Evolutionary conservation across 1,284 basidiomycete species (phyloP), one percentile per base, ranked within the genome.

Genomic region (Microbotryum lychnidis-dioicae): DNA sequence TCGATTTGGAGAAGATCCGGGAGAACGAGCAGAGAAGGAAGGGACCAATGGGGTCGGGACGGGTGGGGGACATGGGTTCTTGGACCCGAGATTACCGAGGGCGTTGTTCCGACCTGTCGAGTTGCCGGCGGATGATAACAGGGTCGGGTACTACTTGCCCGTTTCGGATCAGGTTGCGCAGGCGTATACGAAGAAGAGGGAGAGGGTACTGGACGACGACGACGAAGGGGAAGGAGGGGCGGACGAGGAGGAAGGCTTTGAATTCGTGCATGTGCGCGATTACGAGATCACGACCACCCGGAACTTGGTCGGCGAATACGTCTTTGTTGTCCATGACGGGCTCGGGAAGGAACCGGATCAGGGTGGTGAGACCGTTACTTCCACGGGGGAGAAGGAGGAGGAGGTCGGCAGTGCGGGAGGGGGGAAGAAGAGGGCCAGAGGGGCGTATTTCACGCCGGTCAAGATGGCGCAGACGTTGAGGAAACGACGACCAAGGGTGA

Each of bases 71-170:
- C 37, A 42, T 42, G 37, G 37, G 4, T 42, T 42, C 37, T 42
- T 42, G 51, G 83, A 89, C 73, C 83, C 87, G 37, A 82, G 90
- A 12, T 72, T 92, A 60, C 86, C 90, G 68, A 87, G 87, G 71
- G 89, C 89, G 14, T 84, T 94, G 63, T 78, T 94, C 56, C 83
- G 90, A 45, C 89, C 91, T 0, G 86, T 90, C 81, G 84, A 87
- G 72, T 65, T 75, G 20, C 85, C 87, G 3, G 87, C 88, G 56
- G 87, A 89, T 44, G 85, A 87, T 2, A 86, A 88, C 56, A 87
- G 91, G 79, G 77, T 94, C 61, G 84, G 88, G n/a, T 93, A 89
- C 74, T 93, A 91, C 71, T 80, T 93, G 16, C 87, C 89, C 1
- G 80, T 82, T 69, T 85, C 89, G 59, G 89, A 91, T 69, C 84